phyloP scores from a whole-genome alignment of 2,329 filamentous ascomycete species.

The Colletotrichum sublineola region DNA sequence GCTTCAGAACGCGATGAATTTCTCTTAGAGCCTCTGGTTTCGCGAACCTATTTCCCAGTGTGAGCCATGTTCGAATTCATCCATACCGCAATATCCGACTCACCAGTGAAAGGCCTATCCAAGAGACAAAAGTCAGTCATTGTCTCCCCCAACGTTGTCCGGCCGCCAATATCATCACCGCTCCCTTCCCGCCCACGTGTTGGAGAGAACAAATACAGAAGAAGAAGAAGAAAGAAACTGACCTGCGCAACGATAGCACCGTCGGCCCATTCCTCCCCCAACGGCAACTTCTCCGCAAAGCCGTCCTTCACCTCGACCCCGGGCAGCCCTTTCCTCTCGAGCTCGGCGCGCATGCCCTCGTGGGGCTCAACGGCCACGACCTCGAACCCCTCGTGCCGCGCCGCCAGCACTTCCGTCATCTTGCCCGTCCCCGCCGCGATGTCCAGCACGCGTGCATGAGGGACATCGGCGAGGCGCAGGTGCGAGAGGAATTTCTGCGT shows the following conservation, averaged over 20 bases:
- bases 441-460: slow-evolving; percentile 69
- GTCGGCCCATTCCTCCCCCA: slow-evolving; percentile 72
- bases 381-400: slow-evolving; percentile 69
- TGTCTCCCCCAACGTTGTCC: neutral
- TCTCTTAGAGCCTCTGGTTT: slow-evolving; percentile 72
- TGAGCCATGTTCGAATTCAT: neutral
- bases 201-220: slow-evolving; percentile 15
- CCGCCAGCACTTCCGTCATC: slow-evolving; percentile 74
- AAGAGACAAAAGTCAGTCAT: slow-evolving; percentile 31
- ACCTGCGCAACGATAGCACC: slow-evolving; percentile 78
- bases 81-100: slow-evolving; percentile 41
- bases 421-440: slow-evolving; percentile 79
- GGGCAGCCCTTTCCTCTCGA: slow-evolving; percentile 69
- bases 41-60: slow-evolving; percentile 69
- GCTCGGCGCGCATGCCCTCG: slow-evolving; percentile 71
- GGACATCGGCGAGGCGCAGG: slow-evolving; percentile 63
- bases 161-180: neutral
- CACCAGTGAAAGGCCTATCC: slow-evolving; percentile 69
- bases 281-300: slow-evolving; percentile 68
- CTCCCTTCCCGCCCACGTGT: neutral
- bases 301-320: slow-evolving; percentile 70
- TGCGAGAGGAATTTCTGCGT: slow-evolving; percentile 69
- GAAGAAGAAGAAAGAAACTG: neutral
- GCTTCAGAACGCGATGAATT: slow-evolving; percentile 75
- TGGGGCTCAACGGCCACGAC: slow-evolving; percentile 76